Evolutionary conservation across 768 basidiomycete species (phyloP).

Genomic region (Lactifluus pinguis): DNA sequence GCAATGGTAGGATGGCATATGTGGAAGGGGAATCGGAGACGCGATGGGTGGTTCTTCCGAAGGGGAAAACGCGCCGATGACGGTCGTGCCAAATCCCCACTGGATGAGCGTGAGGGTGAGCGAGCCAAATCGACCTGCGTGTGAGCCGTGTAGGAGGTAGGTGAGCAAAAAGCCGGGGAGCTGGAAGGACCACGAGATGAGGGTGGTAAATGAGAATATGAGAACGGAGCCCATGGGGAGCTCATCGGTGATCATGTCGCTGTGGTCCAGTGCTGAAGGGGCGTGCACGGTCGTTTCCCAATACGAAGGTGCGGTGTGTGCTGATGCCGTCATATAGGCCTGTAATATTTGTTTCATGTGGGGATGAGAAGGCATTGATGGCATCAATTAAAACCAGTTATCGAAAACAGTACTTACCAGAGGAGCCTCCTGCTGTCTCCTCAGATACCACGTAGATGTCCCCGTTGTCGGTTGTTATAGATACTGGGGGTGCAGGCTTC

Average conservation of each 20-base stretch:
- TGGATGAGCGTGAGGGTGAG: conserved; percentile 95
- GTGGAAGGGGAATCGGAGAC: too few species aligned
- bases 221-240: conserved; percentile 74
- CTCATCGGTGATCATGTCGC: conserved; percentile 82
- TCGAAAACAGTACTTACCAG: conserved; percentile 52
- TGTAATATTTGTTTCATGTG: conserved; percentile 24
- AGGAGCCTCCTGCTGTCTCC: conserved; percentile 72
- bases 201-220: conserved; percentile 66
- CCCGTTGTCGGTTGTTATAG: conserved; percentile 43
- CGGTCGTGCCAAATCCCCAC: conserved; percentile 68
- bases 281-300: conserved; percentile 95
- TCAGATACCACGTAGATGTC: conserved; percentile 63
- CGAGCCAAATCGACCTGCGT: conserved; percentile 89
- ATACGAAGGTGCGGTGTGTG: conserved; percentile 88
- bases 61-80: conserved; percentile 23
- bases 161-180: conserved; percentile 91
- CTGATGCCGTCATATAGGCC: conserved; percentile 82
- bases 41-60: not conserved
- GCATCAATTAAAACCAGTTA: not conserved
- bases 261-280: conserved; percentile 43
- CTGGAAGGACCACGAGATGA: conserved; percentile 95
- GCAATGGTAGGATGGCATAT: too few species aligned
- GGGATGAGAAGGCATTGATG: not conserved
- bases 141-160: conserved; percentile 84
- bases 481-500: conserved; percentile 51